Base-by-base conservation (phyloP, 1,139 yeast species). In the Sugiyamaella paludigena region DNA sequence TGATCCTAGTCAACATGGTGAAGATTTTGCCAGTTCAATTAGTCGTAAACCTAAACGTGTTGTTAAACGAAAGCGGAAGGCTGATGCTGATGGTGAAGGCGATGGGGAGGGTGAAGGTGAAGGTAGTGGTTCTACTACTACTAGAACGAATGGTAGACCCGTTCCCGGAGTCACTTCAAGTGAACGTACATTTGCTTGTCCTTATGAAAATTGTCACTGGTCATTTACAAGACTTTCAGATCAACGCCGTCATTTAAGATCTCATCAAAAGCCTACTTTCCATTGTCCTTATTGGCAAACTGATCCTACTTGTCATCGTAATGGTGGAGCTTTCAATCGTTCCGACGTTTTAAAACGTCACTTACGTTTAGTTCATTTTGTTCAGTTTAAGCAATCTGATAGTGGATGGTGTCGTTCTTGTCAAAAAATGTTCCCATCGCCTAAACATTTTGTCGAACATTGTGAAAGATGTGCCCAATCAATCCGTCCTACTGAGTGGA, bases 331-430 rank as follows among this genome's bases (percentile, higher is more conserved):
- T 0, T 84, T 84, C 65, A 80, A 79, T 58, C 70, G 91, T 45
- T 68, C 83, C 50, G 91, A 84, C 58, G 89, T 84, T 30, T 68
- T 84, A 53, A 84, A 83, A 57, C 73, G 91, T 45, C 91, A 84
- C 63, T 69, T 84, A 50, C 74, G 78, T 50, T 70, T 84, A 45
- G 86, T 84, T 27, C 91, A 84, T 65, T 81, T 73, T 60, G 81
- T 79, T 28, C 79, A 61, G 50, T 62, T 66, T 52, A 65, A 66
- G 48, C 60, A 68, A 51, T 71, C 73, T 10, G 84, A 79, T 41
- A 73, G 80, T 2, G 88, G 88, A 5, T 79, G 83, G 81, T 83
- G 88, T 63, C 67, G 84, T 33, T 68, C 75, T 12, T 83, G 88
- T 60, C 83, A 79, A 55, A 70, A 75, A 50, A 72, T 75, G 76